Conservation (phyloP, 306 rosid genomes). For the Lagenaria siceraria region DNA sequence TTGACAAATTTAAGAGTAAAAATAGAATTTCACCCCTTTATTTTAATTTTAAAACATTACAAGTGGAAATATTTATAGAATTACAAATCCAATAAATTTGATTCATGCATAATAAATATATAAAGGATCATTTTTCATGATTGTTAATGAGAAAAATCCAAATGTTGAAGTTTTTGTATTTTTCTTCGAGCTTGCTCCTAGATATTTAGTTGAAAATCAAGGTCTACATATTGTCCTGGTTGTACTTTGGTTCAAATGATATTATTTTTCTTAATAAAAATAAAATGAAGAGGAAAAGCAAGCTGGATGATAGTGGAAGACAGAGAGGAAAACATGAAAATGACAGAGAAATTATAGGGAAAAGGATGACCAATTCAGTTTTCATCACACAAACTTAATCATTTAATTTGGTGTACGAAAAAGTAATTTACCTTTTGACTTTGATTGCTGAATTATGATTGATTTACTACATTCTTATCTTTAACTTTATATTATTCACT, state of each 20-base stretch:
- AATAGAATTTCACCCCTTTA: too few relatives aligned
- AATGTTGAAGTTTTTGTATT: background rate
- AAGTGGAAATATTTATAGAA: background rate
- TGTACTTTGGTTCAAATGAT: background rate
- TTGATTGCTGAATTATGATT: background rate
- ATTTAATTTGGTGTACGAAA: background rate
- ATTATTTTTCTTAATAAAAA: background rate
- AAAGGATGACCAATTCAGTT: background rate
- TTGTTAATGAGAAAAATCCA: background rate
- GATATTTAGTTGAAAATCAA: background rate
- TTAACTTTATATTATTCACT: background rate
- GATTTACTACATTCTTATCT: background rate
- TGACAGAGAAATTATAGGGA: background rate
- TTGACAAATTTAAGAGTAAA: too few relatives aligned
- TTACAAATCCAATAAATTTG: background rate
- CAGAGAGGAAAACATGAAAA: background rate
- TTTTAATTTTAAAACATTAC: too few relatives aligned
- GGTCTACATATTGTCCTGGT: background rate
- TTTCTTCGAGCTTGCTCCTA: background rate
- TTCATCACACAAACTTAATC: background rate
- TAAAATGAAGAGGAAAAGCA: background rate
- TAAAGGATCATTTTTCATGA: background rate
- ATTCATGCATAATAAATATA: background rate
- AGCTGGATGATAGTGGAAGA: background rate
- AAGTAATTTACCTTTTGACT: background rate